Conservation (phyloP, 768 basidiomycete species). For the Galerina marginata region DNA sequence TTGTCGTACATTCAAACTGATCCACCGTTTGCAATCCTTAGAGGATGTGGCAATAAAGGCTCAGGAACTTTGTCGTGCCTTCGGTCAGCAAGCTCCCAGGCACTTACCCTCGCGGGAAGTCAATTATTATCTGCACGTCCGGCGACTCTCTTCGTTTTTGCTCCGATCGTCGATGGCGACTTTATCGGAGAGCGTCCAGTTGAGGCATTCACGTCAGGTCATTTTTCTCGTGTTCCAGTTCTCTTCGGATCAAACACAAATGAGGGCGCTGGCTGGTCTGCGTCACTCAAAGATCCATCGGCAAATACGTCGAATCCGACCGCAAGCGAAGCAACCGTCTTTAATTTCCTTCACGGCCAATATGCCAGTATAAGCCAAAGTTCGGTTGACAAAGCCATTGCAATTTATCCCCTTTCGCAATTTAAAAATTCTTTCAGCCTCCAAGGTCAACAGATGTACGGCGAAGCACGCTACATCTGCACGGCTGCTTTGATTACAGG, state of each 20-base stretch:
- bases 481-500: conserved; percentile 42
- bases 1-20: not conserved
- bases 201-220: conserved; percentile 42
- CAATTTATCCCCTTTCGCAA: conserved; percentile 39
- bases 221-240: conserved; percentile 44
- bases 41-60: conserved; percentile 30
- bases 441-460: conserved; percentile 52
- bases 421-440: conserved; percentile 40
- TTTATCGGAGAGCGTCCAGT: conserved; percentile 42
- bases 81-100: conserved; percentile 30
- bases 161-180: conserved; percentile 40
- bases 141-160: conserved; percentile 42
- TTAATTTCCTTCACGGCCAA: conserved; percentile 48
- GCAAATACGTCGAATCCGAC: conserved; percentile 45
- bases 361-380: conserved; percentile 34
- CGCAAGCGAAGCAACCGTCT: conserved; percentile 44
- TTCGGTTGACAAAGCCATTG: conserved; percentile 36
- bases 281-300: conserved; percentile 33
- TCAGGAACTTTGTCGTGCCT: conserved; percentile 38
- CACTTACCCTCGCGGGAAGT: conserved; percentile 39
- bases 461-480: conserved; percentile 50
- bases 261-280: conserved; percentile 48
- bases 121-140: conserved; percentile 34
- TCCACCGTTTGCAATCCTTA: conserved; percentile 10
- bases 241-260: conserved; percentile 51